These are phyloP conservation scores for Leccinum uliginosum DNA, from an alignment of 768 basidiomycete species.

Conservation along the genomic window DNA sequence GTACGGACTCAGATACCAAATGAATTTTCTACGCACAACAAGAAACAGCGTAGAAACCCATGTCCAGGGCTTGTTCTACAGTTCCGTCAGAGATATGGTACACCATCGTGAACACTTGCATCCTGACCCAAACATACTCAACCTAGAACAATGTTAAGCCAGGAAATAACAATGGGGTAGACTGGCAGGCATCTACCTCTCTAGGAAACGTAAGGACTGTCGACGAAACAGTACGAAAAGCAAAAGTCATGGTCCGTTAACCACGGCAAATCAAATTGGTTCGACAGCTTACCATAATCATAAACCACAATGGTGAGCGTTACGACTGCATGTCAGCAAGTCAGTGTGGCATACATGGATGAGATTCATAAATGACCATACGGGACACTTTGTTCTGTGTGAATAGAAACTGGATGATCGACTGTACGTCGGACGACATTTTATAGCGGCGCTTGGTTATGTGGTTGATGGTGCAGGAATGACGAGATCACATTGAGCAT, in stretches of 20 bases:
- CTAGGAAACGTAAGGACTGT: neutral
- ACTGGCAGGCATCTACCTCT: neutral
- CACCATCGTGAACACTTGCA: neutral
- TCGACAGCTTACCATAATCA: neutral
- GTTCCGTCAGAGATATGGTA: neutral
- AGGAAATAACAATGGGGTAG: neutral
- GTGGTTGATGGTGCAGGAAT: neutral
- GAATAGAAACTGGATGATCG: neutral
- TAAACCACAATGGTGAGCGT: neutral
- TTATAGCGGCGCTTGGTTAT: neutral
- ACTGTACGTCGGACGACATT: neutral
- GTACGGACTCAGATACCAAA: neutral
- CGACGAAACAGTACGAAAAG: neutral
- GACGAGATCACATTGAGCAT: neutral
- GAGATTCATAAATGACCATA: neutral
- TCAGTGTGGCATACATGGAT: neutral
- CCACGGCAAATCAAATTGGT: neutral
- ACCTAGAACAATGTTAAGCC: neutral
- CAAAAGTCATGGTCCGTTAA: neutral
- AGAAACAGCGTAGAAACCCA: neutral
- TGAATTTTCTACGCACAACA: neutral
- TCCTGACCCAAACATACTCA: neutral
- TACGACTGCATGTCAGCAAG: neutral
- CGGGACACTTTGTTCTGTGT: neutral
- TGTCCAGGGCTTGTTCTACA: neutral